Conservation (phyloP, 2,329 filamentous ascomycete genomes). For the Aspergillus thermomutatus region DNA sequence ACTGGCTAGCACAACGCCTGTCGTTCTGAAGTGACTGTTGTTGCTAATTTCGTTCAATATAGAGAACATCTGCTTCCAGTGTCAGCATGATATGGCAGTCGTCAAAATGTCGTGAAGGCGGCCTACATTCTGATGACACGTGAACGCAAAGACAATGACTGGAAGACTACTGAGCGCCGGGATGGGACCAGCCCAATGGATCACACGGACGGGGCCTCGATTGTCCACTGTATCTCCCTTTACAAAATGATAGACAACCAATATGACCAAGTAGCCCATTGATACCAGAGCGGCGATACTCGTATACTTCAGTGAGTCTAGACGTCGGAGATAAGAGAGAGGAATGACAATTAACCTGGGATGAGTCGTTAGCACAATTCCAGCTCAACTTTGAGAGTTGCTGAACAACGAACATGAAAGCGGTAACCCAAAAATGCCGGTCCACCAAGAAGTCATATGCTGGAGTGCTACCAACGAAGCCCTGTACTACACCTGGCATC, state of each 20-base stretch:
- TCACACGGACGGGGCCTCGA: conserved; percentile 69
- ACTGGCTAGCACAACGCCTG: conserved; percentile 74
- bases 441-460: conserved; percentile 75
- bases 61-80: conserved; percentile 77
- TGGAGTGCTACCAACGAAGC: conserved; percentile 65
- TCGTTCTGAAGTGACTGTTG: conserved; percentile 73
- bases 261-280: conserved; percentile 87
- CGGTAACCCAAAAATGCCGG: conserved; percentile 95
- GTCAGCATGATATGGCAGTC: conserved; percentile 1
- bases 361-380: conserved; percentile 13
- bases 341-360: conserved; percentile 83
- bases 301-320: conserved; percentile 97
- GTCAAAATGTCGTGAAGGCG: background rate
- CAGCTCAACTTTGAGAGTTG: background rate
- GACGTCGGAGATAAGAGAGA: conserved; percentile 80
- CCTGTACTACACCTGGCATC: conserved; percentile 89
- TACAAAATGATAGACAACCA: conserved; percentile 90
- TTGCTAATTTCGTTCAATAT: conserved; percentile 93
- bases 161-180: conserved; percentile 81
- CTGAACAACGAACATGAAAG: conserved; percentile 67
- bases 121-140: conserved; percentile 91
- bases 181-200: conserved; percentile 76
- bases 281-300: conserved; percentile 87
- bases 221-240: conserved; percentile 71
- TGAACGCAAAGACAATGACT: conserved; percentile 98